Conservation (phyloP, 495 filamentous ascomycete species). For the Gamarada debralockiae region DNA sequence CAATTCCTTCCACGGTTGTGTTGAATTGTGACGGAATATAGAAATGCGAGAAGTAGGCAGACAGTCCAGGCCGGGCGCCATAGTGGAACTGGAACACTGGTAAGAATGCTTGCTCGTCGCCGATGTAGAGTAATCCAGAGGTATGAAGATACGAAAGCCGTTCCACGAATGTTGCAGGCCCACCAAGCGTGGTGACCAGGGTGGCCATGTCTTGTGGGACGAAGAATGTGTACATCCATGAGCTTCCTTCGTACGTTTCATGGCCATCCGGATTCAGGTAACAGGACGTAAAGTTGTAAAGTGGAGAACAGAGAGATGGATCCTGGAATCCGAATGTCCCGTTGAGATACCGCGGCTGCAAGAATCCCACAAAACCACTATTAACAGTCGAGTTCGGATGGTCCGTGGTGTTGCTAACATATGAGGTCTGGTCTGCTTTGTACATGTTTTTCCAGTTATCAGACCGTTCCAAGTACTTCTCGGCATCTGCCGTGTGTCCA, state of each 20-base stretch:
- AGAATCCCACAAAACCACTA: conserved; percentile 32
- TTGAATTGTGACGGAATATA: conserved; percentile 70
- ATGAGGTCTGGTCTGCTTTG: conserved; percentile 50
- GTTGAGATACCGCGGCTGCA: conserved; percentile 43
- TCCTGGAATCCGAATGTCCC: conserved; percentile 67
- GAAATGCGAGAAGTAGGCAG: conserved; percentile 54
- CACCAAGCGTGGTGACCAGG: conserved; percentile 56
- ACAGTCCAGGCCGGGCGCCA: conserved; percentile 60
- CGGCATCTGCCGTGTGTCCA: conserved; percentile 43
- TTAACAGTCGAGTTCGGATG: conserved; percentile 39
- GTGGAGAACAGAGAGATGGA: conserved; percentile 47
- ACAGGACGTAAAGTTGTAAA: conserved; percentile 41
- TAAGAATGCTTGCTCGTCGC: conserved; percentile 70
- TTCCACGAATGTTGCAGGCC: conserved; percentile 49
- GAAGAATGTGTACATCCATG: conserved; percentile 69
- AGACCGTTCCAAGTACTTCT: conserved; percentile 60
- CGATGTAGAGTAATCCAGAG: conserved; percentile 63
- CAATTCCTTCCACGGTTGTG: conserved; percentile 55
- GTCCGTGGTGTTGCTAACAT: conserved; percentile 62
- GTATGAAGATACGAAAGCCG: conserved; percentile 61
- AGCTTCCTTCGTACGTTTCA: conserved; percentile 66
- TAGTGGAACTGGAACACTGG: conserved; percentile 73
- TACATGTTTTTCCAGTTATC: conserved; percentile 73
- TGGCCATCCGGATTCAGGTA: conserved; percentile 58
- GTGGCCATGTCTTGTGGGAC: conserved; percentile 63